Percentiles rank a stretch among this genome's conserved stretches.
Conservation (phyloP, 139 green algal species). For the Micromonas commoda region DNA sequence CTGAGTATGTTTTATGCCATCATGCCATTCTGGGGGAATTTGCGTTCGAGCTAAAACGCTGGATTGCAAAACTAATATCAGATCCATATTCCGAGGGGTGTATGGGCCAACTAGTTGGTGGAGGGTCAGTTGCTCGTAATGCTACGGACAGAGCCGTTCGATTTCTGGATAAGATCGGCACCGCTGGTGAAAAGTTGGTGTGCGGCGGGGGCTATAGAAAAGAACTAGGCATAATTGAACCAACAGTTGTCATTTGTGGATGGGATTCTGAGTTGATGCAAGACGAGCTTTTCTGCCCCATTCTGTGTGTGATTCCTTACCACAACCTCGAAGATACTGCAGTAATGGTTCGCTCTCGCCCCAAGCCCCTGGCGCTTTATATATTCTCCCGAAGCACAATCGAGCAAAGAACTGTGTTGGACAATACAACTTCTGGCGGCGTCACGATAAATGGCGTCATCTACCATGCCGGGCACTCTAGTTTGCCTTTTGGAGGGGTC, state of each 20-base stretch:
- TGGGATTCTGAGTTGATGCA: slow-evolving; percentile 32
- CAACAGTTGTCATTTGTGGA: slow-evolving; percentile 38
- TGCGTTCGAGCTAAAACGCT: slow-evolving; percentile 19
- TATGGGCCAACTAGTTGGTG: slow-evolving; percentile 28
- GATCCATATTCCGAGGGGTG: not conserved
- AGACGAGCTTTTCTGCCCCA: slow-evolving; percentile 51
- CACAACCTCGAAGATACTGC: slow-evolving; percentile 36
- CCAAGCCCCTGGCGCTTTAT: slow-evolving; percentile 42
- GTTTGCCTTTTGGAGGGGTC: slow-evolving; percentile 46
- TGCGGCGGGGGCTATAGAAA: slow-evolving; percentile 17
- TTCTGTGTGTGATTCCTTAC: slow-evolving; percentile 37
- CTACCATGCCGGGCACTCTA: slow-evolving; percentile 7
- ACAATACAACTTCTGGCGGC: slow-evolving; percentile 30
- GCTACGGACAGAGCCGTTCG: not conserved
- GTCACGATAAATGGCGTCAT: slow-evolving; percentile 15
- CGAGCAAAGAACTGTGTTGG: slow-evolving; percentile 27
- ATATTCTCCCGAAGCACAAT: slow-evolving; percentile 28
- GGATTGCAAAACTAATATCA: slow-evolving; percentile 19
- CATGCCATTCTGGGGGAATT: slow-evolving; percentile 27
- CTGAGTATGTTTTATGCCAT: slow-evolving; percentile 41
- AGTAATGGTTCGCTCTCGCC: slow-evolving; percentile 20
- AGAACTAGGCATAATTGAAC: slow-evolving; percentile 33
- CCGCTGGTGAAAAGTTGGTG: slow-evolving; percentile 6
- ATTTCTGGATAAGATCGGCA: not conserved
- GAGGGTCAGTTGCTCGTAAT: slow-evolving; percentile 25